Evolutionary conservation across 495 filamentous ascomycete species (phyloP).

Genomic region (Hypoxylon rickii): DNA sequence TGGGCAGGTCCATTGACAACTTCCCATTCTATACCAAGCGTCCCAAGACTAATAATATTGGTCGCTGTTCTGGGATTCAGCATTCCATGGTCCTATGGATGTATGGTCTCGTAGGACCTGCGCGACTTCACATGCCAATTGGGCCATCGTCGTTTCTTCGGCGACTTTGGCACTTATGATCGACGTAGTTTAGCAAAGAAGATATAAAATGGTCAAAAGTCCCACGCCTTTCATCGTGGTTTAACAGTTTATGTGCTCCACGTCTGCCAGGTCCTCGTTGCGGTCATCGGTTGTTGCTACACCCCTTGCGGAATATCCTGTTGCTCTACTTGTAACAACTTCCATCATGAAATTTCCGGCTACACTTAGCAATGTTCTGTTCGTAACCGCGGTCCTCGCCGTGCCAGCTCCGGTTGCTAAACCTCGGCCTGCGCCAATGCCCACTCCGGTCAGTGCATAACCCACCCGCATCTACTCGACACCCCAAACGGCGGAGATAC

Average conservation of each 20-base stretch:
- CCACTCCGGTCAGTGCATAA: constrained; percentile 38
- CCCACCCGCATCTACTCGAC: no score
- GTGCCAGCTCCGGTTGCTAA: constrained; percentile 33
- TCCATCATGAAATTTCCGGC: constrained; percentile 34
- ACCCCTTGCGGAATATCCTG: no score
- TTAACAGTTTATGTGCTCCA: no score
- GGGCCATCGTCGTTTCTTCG: background rate
- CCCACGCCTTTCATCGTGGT: no score
- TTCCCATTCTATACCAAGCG: constrained; percentile 27
- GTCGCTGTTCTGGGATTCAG: constrained; percentile 3
- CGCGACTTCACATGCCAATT: constrained; percentile 13
- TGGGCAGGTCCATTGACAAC: constrained; percentile 30
- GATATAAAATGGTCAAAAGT: constrained; percentile 1
- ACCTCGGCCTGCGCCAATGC: constrained; percentile 32
- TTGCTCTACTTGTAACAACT: no score
- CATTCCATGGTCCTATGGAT: constrained; percentile 8
- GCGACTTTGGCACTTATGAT: constrained; percentile 13
- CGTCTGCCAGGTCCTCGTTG: no score
- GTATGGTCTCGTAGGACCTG: constrained; percentile 4
- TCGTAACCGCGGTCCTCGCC: constrained; percentile 32
- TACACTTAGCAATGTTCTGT: constrained; percentile 28
- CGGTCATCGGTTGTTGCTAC: no score
- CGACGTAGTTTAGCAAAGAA: background rate
- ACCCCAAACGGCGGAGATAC: no score
- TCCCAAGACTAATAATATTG: background rate